These are phyloP conservation scores for Beta macrorhiza DNA, from an alignment of 179 eudicot genomes.

Conservation along the genomic window DNA sequence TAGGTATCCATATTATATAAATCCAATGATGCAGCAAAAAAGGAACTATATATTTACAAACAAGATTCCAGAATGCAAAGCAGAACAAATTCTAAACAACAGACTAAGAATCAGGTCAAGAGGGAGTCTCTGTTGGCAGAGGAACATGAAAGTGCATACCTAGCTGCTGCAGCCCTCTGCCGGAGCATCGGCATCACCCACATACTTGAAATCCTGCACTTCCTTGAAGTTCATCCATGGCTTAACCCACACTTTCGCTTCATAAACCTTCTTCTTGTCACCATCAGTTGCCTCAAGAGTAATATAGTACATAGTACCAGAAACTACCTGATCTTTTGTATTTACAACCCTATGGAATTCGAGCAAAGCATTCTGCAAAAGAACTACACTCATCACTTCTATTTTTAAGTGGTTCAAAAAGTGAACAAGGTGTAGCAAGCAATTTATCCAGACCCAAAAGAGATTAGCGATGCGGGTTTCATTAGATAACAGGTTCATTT, in stretches of 20 bases:
- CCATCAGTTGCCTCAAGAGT: constrained; percentile 45
- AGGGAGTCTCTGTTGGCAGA: background rate
- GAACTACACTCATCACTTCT: constrained; percentile 5
- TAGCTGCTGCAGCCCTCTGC: constrained; percentile 29
- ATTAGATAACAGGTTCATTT: background rate
- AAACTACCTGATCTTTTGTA: constrained; percentile 42
- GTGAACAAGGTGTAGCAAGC: background rate
- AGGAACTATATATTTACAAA: background rate
- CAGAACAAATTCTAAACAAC: background rate
- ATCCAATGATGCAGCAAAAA: background rate
- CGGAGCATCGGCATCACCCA: constrained; percentile 41
- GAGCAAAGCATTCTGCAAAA: constrained; percentile 43
- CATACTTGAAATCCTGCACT: constrained; percentile 41
- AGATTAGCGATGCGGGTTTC: background rate
- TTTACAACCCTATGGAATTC: constrained; percentile 41
- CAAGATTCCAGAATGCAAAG: background rate
- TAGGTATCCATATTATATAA: background rate
- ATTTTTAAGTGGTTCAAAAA: background rate
- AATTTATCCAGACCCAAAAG: background rate
- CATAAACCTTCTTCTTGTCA: constrained; percentile 40
- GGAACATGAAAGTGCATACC: constrained; percentile 10
- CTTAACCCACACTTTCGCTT: constrained; percentile 52
- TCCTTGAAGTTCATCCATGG: constrained; percentile 49
- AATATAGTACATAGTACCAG: constrained; percentile 44
- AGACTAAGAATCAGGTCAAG: background rate